A percentile compares a stretch with the other conserved stretches of the same genome.
These are phyloP conservation scores for Hymenoscyphus repandus DNA, from an alignment of 2,329 filamentous ascomycete genomes.

Conservation along the genomic window DNA sequence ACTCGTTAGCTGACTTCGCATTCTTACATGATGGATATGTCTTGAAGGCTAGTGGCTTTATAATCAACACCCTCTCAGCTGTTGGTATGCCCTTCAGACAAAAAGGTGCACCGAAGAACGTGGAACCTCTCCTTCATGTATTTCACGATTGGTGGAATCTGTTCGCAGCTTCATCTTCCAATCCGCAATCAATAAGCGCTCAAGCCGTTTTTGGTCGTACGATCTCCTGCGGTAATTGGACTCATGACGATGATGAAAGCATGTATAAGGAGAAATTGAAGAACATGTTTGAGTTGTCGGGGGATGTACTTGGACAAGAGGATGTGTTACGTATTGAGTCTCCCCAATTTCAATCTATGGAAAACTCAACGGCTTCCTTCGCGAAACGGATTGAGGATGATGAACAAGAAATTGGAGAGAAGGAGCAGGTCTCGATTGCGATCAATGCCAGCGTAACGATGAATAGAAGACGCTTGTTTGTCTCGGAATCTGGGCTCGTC, in stretches of 20 bases:
- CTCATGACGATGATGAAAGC: slow-evolving; percentile 8
- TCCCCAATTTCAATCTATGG: slow-evolving; percentile 1
- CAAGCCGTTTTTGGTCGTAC: slow-evolving; percentile 18
- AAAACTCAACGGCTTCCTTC: slow-evolving; percentile 4
- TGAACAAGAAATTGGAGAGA: slow-evolving; percentile 9
- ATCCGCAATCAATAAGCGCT: slow-evolving; percentile 6
- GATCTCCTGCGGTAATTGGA: slow-evolving; percentile 25
- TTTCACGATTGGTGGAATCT: slow-evolving; percentile 27
- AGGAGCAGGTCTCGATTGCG: slow-evolving; percentile 13
- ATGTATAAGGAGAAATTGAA: slow-evolving; percentile 17
- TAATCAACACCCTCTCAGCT: slow-evolving; percentile 19
- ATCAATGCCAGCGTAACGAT: slow-evolving; percentile 20
- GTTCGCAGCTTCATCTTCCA: slow-evolving; percentile 7
- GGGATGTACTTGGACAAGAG: slow-evolving; percentile 5
- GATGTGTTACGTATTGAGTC: slow-evolving; percentile 10
- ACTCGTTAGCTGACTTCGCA: slow-evolving; percentile 8
- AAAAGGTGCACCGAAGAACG: slow-evolving; percentile 12
- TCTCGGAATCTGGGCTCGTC: slow-evolving; percentile 9
- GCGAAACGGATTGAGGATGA: background rate
- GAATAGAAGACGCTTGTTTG: slow-evolving; percentile 21
- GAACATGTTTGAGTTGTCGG: slow-evolving; percentile 15
- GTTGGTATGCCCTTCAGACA: slow-evolving; percentile 16
- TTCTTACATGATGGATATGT: slow-evolving; percentile 18
- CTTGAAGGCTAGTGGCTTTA: slow-evolving; percentile 16
- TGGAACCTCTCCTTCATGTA: slow-evolving; percentile 11